phyloP scores from a whole-genome alignment of 2,329 filamentous ascomycete genomes.

The Dactylellina haptotyla region DNA sequence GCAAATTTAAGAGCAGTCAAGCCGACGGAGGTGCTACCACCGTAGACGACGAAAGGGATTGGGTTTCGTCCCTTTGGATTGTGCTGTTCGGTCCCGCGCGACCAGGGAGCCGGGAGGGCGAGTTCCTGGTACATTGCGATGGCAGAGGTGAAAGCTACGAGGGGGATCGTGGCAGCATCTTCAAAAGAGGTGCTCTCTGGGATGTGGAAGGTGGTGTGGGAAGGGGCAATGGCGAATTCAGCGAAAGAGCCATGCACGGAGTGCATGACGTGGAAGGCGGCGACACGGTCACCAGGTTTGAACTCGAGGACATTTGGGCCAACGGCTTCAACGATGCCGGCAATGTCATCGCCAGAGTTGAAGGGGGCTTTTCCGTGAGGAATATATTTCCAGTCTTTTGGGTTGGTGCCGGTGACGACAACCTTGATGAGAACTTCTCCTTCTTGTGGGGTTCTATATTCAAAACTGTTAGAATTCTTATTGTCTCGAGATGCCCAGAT shows the following conservation, averaged over 20 bases:
- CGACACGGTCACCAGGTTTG: conserved; percentile 69
- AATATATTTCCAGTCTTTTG: conserved; percentile 62
- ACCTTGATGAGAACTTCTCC: conserved; percentile 64
- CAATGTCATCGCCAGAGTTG: conserved; percentile 69
- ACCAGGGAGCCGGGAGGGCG: conserved; percentile 66
- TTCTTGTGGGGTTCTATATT: conserved; percentile 48
- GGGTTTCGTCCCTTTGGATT: conserved; percentile 56
- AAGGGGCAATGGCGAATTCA: conserved; percentile 63
- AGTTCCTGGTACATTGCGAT: conserved; percentile 66
- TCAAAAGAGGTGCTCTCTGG: conserved; percentile 61
- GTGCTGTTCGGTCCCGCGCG: conserved; percentile 57
- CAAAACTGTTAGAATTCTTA: neutral
- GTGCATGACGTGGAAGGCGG: conserved; percentile 65
- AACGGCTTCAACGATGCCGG: conserved; percentile 67
- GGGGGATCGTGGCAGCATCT: conserved; percentile 69
- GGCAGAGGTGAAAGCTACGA: conserved; percentile 68
- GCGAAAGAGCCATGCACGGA: conserved; percentile 58
- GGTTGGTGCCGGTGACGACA: conserved; percentile 64
- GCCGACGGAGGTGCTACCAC: conserved; percentile 57
- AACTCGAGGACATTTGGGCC: conserved; percentile 69
- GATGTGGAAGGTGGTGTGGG: conserved; percentile 63
- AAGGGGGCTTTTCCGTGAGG: neutral
- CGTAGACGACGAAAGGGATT: conserved; percentile 65
- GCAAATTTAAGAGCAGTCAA: conserved; percentile 47
- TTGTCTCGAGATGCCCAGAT: too few relatives aligned